Percentiles rank a stretch among this genome's conserved stretches.
Conservation (phyloP, 164 flowering plant genomes). For the Buxus sempervirens region DNA sequence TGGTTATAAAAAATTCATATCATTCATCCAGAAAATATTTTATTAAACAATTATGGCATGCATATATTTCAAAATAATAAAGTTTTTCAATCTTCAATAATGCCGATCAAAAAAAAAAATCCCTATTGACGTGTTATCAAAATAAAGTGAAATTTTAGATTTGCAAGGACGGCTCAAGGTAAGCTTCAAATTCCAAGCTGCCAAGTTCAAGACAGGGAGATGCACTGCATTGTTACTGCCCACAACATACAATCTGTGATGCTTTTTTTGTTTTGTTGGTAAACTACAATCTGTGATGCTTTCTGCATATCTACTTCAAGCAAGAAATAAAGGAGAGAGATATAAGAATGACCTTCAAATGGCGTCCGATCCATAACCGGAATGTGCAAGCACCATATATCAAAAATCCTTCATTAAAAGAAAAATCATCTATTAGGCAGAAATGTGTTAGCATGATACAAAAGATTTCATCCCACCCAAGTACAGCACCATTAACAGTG, state of each 20-base stretch:
- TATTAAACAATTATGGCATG: not conserved
- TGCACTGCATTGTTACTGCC: not conserved
- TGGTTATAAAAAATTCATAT: not conserved
- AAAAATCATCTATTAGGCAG: not conserved
- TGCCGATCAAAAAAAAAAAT: too few species aligned
- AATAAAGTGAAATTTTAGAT: too few species aligned
- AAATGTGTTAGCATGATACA: not conserved
- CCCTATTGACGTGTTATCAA: too few species aligned
- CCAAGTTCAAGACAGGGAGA: not conserved
- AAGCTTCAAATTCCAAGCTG: not conserved
- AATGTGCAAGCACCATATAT: slow-evolving; percentile 63
- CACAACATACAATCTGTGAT: not conserved
- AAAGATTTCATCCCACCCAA: not conserved
- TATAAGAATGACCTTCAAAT: slow-evolving; percentile 37
- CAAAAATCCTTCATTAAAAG: slow-evolving; percentile 44
- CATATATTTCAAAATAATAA: not conserved
- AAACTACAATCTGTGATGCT: too few species aligned
- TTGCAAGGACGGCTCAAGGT: not conserved
- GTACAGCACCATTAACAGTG: not conserved
- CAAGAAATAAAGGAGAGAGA: not conserved
- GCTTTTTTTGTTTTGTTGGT: too few species aligned
- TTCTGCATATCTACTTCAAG: not conserved
- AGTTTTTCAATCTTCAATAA: not conserved
- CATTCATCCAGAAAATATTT: not conserved
- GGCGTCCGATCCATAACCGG: slow-evolving; percentile 55